Base-by-base conservation (phyloP, 2,329 filamentous ascomycete genomes). In the Aspergillus clavatus region DNA sequence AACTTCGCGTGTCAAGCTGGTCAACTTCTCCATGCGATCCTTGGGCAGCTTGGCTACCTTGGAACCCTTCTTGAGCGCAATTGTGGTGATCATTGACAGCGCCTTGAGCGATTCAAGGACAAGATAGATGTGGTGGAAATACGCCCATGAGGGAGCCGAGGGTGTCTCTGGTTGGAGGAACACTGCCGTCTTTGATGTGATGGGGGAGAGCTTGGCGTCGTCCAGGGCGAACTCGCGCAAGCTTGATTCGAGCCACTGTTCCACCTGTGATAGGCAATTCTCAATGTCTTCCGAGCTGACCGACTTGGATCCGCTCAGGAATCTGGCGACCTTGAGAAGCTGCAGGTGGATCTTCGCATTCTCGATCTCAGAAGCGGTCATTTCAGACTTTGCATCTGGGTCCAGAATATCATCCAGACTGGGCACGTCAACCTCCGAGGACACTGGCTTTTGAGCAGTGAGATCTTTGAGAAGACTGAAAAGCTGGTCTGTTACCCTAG, bases 91-190 rank as follows among this genome's bases (percentile, higher is more conserved):
- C 29, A 63, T 60, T 6, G 60, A 63, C 16, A 70, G 39, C 4
- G 66, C 66, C 49, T 70, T 70, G 24, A 72, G 48, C 1, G 67
- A 66, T 43, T 74, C 71, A 14, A 74, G 60, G 12, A 66, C 53
- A 11, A 60, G 61, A 47, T 69, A 65, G 38, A 60, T 57, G 12
- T 42, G 43, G 48, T 74, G 71, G 38, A 73, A 56, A 46, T 67
- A 71, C 45, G 61, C 53, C 71, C 71, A 73, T 3, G 65, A 65
- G 2, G 70, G 69, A 4, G 60, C 62, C 19, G 52, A 56, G 18
- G 60, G 61, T 12, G 42, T 52, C 7, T 46, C 53, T 4, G 59
- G 43, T 21, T 48, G 40, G 10, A 67, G 46, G 12, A 45, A 53
- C 12, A 67, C 51, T 5, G 62, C 52, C 7, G 57, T 63, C 12